Evolutionary conservation across 2,329 filamentous ascomycete genomes (phyloP).

Genomic region (Delphinella strobiligena): DNA sequence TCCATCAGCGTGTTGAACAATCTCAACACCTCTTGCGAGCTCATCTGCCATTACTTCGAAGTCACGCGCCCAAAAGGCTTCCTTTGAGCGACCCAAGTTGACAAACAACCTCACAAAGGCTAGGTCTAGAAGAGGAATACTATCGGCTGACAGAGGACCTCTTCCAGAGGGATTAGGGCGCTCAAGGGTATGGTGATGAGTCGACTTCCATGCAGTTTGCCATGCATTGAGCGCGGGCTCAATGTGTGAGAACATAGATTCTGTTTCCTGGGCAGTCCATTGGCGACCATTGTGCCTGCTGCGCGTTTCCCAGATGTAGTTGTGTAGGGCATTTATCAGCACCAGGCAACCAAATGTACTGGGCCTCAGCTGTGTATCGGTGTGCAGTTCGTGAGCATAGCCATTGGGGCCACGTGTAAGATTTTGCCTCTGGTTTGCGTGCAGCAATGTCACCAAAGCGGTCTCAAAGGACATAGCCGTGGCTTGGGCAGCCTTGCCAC

Average conservation of each 20-base stretch:
- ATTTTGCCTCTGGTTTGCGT: slow-evolving; percentile 53
- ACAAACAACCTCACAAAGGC: slow-evolving; percentile 90
- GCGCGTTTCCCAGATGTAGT: slow-evolving; percentile 96
- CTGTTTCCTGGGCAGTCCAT: slow-evolving; percentile 86
- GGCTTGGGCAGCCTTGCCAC: slow-evolving; percentile 53
- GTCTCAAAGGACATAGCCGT: slow-evolving; percentile 69
- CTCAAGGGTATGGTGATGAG: slow-evolving; percentile 72
- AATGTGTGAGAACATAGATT: slow-evolving; percentile 91
- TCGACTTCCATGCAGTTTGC: slow-evolving; percentile 84
- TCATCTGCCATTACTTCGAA: slow-evolving; percentile 88
- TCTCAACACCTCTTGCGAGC: slow-evolving; percentile 63
- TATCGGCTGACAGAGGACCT: slow-evolving; percentile 76
- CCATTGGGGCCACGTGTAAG: slow-evolving; percentile 13
- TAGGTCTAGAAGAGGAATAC: slow-evolving; percentile 79
- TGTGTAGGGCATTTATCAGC: slow-evolving; percentile 87
- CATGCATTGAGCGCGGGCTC: slow-evolving; percentile 88
- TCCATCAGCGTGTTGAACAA: slow-evolving; percentile 56
- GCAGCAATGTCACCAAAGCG: slow-evolving; percentile 68
- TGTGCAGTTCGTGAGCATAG: slow-evolving; percentile 11
- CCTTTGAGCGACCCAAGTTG: slow-evolving; percentile 82
- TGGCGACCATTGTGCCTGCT: slow-evolving; percentile 78
- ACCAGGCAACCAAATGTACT: slow-evolving; percentile 89
- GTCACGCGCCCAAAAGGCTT: slow-evolving; percentile 87
- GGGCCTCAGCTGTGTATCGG: slow-evolving; percentile 55
- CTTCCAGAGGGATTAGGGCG: slow-evolving; percentile 72